Conservation (phyloP, 139 green algal genomes). For the Tetraselmis striata region DNA sequence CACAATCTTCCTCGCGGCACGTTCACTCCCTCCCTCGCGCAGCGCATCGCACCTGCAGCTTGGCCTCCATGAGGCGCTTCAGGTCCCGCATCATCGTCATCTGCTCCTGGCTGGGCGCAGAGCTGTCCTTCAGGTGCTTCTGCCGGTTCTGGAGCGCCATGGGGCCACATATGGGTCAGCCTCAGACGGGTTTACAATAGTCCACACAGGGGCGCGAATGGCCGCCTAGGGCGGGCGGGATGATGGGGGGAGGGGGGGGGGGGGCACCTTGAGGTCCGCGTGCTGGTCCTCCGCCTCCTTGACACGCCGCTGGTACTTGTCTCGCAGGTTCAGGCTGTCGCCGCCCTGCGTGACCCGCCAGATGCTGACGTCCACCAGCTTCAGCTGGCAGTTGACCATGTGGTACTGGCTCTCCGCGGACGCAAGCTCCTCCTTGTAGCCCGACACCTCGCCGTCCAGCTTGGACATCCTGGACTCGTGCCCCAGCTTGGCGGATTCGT, state of each 20-base stretch:
- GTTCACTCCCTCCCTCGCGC: too few species aligned
- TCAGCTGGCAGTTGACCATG: constrained; percentile 1
- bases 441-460: constrained; percentile 1
- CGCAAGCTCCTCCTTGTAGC: background rate
- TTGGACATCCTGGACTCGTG: constrained; percentile 8
- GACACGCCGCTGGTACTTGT: background rate
- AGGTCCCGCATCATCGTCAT: background rate
- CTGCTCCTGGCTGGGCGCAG: background rate
- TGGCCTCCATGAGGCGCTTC: background rate
- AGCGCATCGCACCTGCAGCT: background rate
- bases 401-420: constrained; percentile 1
- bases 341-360: background rate
- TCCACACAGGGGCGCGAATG: too few species aligned
- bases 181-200: too few species aligned
- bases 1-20: too few species aligned
- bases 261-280: background rate
- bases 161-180: too few species aligned
- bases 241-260: too few species aligned
- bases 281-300: background rate
- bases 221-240: too few species aligned
- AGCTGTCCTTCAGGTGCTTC: background rate
- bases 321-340: background rate
- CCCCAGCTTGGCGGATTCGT: background rate
- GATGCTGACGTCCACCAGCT: background rate
- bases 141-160: background rate